Base-by-base conservation (phyloP, 306 rosid species). In the Chamaecrista fasciculata region DNA sequence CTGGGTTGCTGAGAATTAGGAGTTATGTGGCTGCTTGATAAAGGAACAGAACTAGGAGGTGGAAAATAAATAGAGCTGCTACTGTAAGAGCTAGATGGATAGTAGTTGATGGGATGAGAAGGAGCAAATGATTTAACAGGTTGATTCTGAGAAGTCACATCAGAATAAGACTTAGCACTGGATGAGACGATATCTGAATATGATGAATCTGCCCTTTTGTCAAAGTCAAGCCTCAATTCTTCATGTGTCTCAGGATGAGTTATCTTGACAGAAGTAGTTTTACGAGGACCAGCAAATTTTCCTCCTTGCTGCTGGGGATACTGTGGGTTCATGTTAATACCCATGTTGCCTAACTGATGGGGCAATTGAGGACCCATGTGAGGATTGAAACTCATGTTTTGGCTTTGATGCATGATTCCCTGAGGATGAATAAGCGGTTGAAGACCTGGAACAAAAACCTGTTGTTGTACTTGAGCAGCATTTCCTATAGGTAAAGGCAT, bases 221-320 rank as follows among this genome's bases (percentile, higher is more conserved):
- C 96, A 79, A 91, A 88, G 74, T 91, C 96, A 76, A 95, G 92
- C 72, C 86, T 81, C 76, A 95, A 74, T 74, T 89, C 97, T 78
- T 95, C 91, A 62, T 81, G 96, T 1, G 99, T 95, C 33, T 95
- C 92, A 28, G 99, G 99, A 84, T 95, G 95, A 70, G 95, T 95
- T 60, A 95, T 95, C 84, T 88, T 95, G 16, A 91, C 96, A 25
- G 88, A 3, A 12, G 83, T 10, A 59, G 95, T 71, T 75, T 84
- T 95, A 49, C 97, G 97, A 53, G 70, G 92, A 51, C 70, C 84
- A 0, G 80, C 57, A 89, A 76, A 89, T 56, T 91, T 89, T 46
- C 87, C 93, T 51, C 88, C 99, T 63, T 86, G 96, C 71, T 84
- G 96, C 66, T 80, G 99, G 33, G 92, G 43, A 79, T 78, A 95